Conservation (phyloP, 2,329 filamentous ascomycete genomes). For the Stromatinia cepivora region DNA sequence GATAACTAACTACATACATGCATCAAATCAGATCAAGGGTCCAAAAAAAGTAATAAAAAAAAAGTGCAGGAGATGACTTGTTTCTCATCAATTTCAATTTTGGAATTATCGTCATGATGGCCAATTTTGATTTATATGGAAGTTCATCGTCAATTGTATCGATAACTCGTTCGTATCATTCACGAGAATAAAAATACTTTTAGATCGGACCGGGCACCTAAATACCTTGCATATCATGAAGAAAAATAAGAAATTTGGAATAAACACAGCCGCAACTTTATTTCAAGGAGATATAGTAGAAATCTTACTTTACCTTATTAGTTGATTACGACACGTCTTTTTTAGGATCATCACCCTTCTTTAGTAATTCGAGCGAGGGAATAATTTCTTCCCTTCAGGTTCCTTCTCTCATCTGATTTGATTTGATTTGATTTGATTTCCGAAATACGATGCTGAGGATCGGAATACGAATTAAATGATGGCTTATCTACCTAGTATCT, state of each 20-base stretch:
- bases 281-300: neutral
- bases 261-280: constrained; percentile 4
- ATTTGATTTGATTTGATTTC: neutral
- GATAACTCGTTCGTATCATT: neutral
- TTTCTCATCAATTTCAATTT: constrained; percentile 2
- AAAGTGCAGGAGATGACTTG: neutral
- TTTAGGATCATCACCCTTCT: neutral
- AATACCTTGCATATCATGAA: neutral
- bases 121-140: neutral
- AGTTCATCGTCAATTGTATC: neutral
- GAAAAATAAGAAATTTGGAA: neutral
- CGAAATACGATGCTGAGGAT: neutral
- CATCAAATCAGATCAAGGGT: neutral
- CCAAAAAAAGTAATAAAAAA: neutral
- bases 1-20: neutral
- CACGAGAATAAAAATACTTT: constrained; percentile 1
- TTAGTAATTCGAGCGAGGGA: neutral
- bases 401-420: neutral
- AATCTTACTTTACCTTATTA: constrained; percentile 5
- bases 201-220: neutral
- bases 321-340: too few relatives aligned
- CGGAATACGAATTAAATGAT: neutral
- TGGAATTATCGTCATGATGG: neutral
- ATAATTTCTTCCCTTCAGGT: neutral
- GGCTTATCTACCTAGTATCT: neutral